Evolutionary conservation across 225 moss, liverwort and hornwort genomes (phyloP), one percentile per base, ranked within the genome.

Genomic region (Anthoceros angustus): DNA sequence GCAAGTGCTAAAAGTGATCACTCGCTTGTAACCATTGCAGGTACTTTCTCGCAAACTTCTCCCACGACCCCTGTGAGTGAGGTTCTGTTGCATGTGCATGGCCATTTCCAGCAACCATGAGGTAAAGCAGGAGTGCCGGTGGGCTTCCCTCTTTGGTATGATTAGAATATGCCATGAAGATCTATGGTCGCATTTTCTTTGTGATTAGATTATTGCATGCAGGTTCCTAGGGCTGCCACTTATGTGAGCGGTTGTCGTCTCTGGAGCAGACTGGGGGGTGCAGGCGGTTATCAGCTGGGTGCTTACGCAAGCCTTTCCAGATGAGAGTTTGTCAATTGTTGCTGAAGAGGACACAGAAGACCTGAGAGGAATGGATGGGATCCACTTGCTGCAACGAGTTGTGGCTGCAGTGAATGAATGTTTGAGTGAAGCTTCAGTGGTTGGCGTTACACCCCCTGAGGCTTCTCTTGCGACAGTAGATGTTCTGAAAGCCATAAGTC

Each of bases 211-310:
- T 4, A 39, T 64, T 41, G 23, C 14, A 46, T 39, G 63, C 24
- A 48, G 18, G 10, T 25, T 64, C 23, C 25, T 21, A 12, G 46
- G 45, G 45, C 32, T 65, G 61, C 9, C 24, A 25, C 62, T 38
- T 42, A 24, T 43, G 64, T 63, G 63, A 42, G 9, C 9, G 39
- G 32, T 50, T 69, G 55, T 69, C 61, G 60, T 39, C 20, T 69
- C 64, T 65, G 39, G 62, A 62, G 45, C 74, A 91, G 95, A 98
- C 72, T 98, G 98, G 98, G 95, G 98, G 42, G 92, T 99, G 78
- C 98, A 99, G 84, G 98, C 98, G 24, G 92, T 99, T 12, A 86
- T 92, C 73, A 92, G 85, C 70, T 99, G 98, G 98, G 87, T 92
- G 25, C 88, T 99, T 39, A 74, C 83, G 8, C 89, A 92, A 72